Evolutionary conservation across 306 rosid species (phyloP).

Genomic region (Rosa persica): DNA sequence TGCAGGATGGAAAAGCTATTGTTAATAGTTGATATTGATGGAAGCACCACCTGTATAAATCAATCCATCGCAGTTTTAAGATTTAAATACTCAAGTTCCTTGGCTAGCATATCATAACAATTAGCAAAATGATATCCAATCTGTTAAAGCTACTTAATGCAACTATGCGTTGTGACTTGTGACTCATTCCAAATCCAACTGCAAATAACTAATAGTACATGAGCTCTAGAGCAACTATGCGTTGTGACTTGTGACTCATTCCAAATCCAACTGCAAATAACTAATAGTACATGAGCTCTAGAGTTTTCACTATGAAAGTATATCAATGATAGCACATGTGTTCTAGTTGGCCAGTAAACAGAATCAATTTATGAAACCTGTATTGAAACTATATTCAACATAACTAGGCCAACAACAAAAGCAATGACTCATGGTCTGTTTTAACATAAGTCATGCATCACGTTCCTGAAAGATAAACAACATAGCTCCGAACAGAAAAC

Average conservation of each 20-base stretch:
- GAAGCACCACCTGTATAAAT: conserved; percentile 52
- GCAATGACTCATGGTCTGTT: background rate
- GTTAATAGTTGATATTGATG: conserved; percentile 41
- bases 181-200: background rate
- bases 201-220: background rate
- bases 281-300: background rate
- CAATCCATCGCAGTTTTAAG: background rate
- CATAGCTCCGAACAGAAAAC: background rate
- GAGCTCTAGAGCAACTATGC: background rate
- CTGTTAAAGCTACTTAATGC: background rate
- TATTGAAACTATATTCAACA: background rate
- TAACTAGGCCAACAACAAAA: background rate
- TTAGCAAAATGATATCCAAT: background rate
- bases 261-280: background rate
- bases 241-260: background rate
- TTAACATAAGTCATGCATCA: background rate
- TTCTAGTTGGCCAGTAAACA: background rate
- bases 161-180: background rate
- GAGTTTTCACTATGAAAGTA: background rate
- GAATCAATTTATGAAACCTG: background rate
- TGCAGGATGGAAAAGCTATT: conserved; percentile 61
- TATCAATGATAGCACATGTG: background rate
- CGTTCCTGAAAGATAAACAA: background rate
- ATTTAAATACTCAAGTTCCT: background rate
- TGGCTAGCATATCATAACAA: background rate